phyloP scores from a whole-genome alignment of 2,329 filamentous ascomycete species.

The Daldinia sp. region DNA sequence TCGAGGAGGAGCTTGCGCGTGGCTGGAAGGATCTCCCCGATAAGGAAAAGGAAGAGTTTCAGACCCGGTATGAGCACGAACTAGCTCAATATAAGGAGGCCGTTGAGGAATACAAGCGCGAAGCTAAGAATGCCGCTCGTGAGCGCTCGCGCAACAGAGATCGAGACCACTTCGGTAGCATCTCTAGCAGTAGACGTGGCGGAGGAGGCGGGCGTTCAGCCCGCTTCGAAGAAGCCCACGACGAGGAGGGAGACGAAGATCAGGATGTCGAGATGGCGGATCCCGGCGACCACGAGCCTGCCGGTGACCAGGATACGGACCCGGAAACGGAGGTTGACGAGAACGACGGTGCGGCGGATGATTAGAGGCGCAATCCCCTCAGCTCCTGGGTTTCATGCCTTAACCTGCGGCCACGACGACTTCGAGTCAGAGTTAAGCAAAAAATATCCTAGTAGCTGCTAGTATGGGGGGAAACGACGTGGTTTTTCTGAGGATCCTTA shows the following conservation, averaged over 20 bases:
- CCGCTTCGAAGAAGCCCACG: slow-evolving; percentile 47
- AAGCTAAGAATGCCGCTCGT: slow-evolving; percentile 48
- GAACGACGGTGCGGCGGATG: slow-evolving; percentile 43
- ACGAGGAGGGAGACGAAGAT: slow-evolving; percentile 46
- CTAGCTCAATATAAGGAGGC: slow-evolving; percentile 58
- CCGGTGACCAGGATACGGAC: slow-evolving; percentile 42
- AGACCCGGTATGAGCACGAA: slow-evolving; percentile 57
- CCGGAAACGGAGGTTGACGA: slow-evolving; percentile 53
- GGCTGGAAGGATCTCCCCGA: slow-evolving; percentile 67
- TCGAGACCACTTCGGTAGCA: slow-evolving; percentile 13
- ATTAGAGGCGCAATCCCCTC: slow-evolving; percentile 32
- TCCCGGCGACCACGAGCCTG: slow-evolving; percentile 38
- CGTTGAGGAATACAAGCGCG: slow-evolving; percentile 55
- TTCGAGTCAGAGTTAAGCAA: background rate
- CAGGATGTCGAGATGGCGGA: slow-evolving; percentile 45
- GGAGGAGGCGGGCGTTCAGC: slow-evolving; percentile 39
- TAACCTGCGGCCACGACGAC: background rate
- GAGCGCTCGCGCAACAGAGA: slow-evolving; percentile 48
- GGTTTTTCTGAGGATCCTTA: background rate
- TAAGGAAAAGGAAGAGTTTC: slow-evolving; percentile 63
- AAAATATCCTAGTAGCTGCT: too few species aligned
- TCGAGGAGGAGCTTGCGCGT: slow-evolving; percentile 68
- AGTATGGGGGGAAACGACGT: background rate
- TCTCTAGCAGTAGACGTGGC: slow-evolving; percentile 30
- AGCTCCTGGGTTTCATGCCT: too few species aligned